A percentile compares a stretch with the other conserved stretches of the same genome.
Evolutionary conservation across 2,329 filamentous ascomycete genomes (phyloP).

Genomic region (Cytospora schulzeri): DNA sequence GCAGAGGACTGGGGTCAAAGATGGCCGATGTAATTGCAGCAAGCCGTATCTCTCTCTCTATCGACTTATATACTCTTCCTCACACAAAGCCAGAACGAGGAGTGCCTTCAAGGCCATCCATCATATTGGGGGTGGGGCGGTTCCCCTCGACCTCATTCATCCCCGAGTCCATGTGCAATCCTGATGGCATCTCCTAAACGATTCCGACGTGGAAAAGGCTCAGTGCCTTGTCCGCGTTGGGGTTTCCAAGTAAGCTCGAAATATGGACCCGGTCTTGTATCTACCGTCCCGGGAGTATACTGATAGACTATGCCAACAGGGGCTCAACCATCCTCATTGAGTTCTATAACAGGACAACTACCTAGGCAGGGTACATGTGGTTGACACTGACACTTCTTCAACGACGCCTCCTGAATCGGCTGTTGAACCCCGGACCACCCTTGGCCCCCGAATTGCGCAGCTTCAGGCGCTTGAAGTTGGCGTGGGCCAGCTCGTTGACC

Average conservation of each 20-base stretch:
- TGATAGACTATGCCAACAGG: neutral
- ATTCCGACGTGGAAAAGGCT: too few relatives aligned
- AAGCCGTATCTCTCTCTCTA: too few relatives aligned
- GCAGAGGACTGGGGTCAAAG: too few relatives aligned
- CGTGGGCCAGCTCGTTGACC: conserved; percentile 64
- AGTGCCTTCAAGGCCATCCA: neutral
- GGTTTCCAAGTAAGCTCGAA: neutral
- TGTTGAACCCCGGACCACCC: conserved; percentile 59
- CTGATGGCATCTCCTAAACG: too few relatives aligned
- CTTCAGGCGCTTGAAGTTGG: conserved; percentile 69
- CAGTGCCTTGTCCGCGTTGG: too few relatives aligned
- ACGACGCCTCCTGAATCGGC: conserved; percentile 57
- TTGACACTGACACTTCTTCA: conserved; percentile 33
- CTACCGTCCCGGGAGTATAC: neutral
- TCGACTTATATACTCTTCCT: too few relatives aligned
- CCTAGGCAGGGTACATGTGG: too few relatives aligned
- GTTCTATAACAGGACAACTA: neutral
- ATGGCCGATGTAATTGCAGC: too few relatives aligned
- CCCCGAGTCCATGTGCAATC: too few relatives aligned
- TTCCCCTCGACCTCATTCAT: too few relatives aligned
- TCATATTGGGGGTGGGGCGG: too few relatives aligned
- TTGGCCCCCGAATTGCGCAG: conserved; percentile 64
- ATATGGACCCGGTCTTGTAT: neutral
- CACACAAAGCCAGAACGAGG: too few relatives aligned
- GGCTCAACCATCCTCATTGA: neutral